Evolutionary conservation across 2,329 filamentous ascomycete genomes (phyloP).

Genomic region (Pyrenophora tritici-repentis): DNA sequence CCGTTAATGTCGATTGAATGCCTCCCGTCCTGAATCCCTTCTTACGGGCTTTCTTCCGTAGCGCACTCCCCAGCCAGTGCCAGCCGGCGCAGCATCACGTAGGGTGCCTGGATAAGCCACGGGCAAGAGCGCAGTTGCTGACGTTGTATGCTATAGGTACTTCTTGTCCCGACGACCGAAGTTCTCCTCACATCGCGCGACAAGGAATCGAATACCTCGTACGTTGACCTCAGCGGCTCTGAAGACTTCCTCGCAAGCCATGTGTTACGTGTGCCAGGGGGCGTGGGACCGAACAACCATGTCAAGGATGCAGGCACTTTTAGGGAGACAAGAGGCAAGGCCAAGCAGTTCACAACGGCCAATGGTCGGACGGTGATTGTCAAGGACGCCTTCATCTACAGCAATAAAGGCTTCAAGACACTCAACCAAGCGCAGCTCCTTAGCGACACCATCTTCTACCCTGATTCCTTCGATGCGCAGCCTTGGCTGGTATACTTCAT

Average conservation of each 20-base stretch:
- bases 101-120: conserved; percentile 30
- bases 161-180: conserved; percentile 93
- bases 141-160: conserved; percentile 56
- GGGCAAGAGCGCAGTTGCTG: conserved; percentile 1
- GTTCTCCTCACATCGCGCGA: conserved; percentile 87
- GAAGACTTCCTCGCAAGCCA: conserved; percentile 97
- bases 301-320: conserved; percentile 61
- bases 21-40: conserved; percentile 95
- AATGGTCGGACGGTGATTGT: conserved; percentile 93
- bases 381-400: conserved; percentile 91
- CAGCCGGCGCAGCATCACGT: conserved; percentile 86
- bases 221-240: conserved; percentile 80
- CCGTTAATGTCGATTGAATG: conserved; percentile 68
- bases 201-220: conserved; percentile 76
- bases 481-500: conserved; percentile 98
- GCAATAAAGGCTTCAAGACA: conserved; percentile 95
- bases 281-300: conserved; percentile 52
- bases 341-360: conserved; percentile 89
- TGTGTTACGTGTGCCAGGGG: conserved; percentile 80
- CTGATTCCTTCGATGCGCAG: conserved; percentile 83
- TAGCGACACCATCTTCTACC: conserved; percentile 83
- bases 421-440: conserved; percentile 88
- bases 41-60: conserved; percentile 97
- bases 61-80: conserved; percentile 89
- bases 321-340: conserved; percentile 87